Evolutionary conservation across 169 alveolate species (phyloP), one percentile per base, ranked within the genome.

Genomic region (Babesia ovata): DNA sequence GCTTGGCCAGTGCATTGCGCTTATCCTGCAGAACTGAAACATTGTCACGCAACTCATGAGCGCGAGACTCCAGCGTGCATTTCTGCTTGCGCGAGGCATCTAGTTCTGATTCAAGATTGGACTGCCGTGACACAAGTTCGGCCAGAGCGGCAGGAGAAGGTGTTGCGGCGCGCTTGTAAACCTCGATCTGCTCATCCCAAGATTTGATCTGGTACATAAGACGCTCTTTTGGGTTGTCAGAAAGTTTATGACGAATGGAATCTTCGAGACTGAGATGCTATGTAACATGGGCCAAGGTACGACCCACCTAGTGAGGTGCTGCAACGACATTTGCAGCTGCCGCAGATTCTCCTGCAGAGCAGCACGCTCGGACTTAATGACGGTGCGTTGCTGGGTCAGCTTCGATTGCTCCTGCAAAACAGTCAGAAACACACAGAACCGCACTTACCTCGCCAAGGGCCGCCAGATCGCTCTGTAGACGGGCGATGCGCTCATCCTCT

Each of bases 121-220:
- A 65, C 53, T 54, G 65, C 14, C 33, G 73, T 24, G 24, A 22
- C 17, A 45, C 75, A 22, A 67, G 45, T 46, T 29, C 75, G 0
- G 57, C 78, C 33, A 54, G 0, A 21, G 70, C 85, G 14, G 76
- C 14, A 6, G 63, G 67, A 0, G 76, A 67, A 1, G 66, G 56
- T 11, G 63, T 10, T 2, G 19, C n/a, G 17, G 76, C 39, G 1
- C 48, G 16, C 33, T 62, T 71, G 57, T 59, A 60, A 44, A 56
- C 29, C 48, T 21, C 81, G 21, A 71, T 71, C 22, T 77, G 77
- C 52, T 62, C 71, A 22, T 75, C 60, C 75, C 75, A 67, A 11
- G 48, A 24, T 21, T 78, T 70, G 2, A 78, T 78, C 45, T 78
- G 72, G 22, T 69, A 45, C 57, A 45, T 21, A 10, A 63, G 54